A percentile compares a stretch with the other conserved stretches of the same genome.
These are phyloP conservation scores for Escallonia herrerae DNA, from an alignment of 129 eudicot genomes.

Conservation along the genomic window DNA sequence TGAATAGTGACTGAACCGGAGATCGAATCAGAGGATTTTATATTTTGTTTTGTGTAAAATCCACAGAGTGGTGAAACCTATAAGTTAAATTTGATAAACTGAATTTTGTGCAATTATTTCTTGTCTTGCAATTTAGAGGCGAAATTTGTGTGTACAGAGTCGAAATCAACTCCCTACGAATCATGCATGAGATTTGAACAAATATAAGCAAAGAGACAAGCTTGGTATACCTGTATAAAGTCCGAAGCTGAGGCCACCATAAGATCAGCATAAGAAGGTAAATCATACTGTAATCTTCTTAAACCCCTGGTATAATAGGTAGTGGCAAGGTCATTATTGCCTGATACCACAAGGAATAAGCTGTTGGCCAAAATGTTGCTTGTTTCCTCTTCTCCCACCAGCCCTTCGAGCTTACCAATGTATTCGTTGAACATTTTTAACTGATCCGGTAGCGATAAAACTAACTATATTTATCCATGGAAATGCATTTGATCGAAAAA, in stretches of 20 bases:
- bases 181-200: too few species aligned
- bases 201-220: too few species aligned
- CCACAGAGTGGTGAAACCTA: too few species aligned
- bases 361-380: conserved; percentile 23
- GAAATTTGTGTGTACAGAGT: too few species aligned
- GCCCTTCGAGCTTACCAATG: conserved; percentile 28
- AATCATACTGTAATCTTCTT: conserved; percentile 28
- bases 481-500: too few species aligned
- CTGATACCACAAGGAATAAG: conserved; percentile 27
- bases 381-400: conserved; percentile 37
- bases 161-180: too few species aligned
- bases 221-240: conserved; percentile 31
- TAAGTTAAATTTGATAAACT: too few species aligned
- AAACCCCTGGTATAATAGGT: conserved; percentile 29
- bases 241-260: conserved; percentile 28
- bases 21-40: too few species aligned
- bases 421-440: conserved; percentile 44
- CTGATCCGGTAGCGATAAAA: conserved; percentile 27
- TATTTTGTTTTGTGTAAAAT: too few species aligned
- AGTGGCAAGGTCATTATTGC: conserved; percentile 44
- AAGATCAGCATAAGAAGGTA: conserved; percentile 40
- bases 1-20: too few species aligned
- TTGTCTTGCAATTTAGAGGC: too few species aligned
- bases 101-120: too few species aligned
- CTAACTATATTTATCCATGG: conserved; percentile 16